phyloP scores from a whole-genome alignment of 345 rosid species.

The Murraya paniculata region DNA sequence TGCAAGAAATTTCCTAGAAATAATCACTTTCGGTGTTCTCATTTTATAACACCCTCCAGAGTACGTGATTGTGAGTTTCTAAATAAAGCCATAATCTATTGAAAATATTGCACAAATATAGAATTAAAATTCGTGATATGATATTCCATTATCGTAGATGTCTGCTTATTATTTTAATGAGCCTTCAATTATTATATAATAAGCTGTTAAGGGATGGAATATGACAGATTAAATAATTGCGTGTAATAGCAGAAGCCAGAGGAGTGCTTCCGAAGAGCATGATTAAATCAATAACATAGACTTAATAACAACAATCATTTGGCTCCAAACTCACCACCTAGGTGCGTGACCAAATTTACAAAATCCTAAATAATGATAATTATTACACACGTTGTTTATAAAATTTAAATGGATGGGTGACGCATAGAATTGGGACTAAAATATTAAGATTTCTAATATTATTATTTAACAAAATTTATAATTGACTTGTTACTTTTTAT shows the following conservation, averaged over 20 bases:
- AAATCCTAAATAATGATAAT: neutral
- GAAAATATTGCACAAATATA: neutral
- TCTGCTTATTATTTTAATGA: neutral
- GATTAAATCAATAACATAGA: neutral
- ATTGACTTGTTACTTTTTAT: too few species aligned
- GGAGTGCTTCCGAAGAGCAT: neutral
- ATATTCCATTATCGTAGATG: neutral
- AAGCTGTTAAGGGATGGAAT: neutral
- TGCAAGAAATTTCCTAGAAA: too few species aligned
- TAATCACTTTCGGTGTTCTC: neutral
- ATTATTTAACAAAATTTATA: neutral
- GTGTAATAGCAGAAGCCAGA: neutral
- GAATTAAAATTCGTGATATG: neutral
- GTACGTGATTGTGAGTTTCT: neutral
- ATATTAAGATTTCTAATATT: too few species aligned
- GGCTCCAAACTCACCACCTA: neutral
- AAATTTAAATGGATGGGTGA: too few species aligned
- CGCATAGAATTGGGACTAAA: rapidly evolving
- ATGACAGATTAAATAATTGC: neutral
- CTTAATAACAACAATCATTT: neutral
- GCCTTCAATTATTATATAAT: neutral
- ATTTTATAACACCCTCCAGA: neutral
- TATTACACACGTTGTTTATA: too few species aligned
- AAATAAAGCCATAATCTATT: neutral
- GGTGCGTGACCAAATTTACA: neutral